These are phyloP conservation scores for Flaveria sonorensis DNA, from an alignment of 129 eudicot genomes.

Conservation along the genomic window DNA sequence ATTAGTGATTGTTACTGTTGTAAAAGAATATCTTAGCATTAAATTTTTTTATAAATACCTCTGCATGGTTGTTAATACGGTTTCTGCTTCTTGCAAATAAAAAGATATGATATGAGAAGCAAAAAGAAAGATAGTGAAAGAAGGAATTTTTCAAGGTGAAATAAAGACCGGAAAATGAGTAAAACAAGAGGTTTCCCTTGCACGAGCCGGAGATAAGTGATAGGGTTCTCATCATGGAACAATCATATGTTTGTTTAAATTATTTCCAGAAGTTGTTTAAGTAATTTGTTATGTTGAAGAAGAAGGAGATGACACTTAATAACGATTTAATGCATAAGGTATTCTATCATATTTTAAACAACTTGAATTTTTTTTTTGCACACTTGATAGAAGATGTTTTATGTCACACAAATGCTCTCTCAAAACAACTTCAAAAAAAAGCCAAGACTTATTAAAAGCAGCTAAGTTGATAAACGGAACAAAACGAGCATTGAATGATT, in stretches of 20 bases:
- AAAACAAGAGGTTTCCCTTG: not conserved
- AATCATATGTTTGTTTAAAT: not conserved
- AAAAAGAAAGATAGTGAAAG: not conserved
- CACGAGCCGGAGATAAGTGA: not conserved
- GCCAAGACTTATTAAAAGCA: not conserved
- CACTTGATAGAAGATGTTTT: not conserved
- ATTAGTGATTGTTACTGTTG: not conserved
- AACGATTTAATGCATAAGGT: not conserved
- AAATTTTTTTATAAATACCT: not conserved
- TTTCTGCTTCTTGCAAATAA: too few species aligned
- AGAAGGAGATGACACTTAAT: not conserved
- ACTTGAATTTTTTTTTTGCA: not conserved
- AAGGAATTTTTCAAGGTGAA: not conserved
- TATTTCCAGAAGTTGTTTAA: not conserved
- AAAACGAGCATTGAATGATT: too few species aligned
- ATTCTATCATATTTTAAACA: not conserved
- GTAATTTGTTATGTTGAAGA: not conserved
- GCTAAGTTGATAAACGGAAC: not conserved
- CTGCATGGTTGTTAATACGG: not conserved
- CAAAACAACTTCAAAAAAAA: not conserved
- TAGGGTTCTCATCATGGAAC: not conserved
- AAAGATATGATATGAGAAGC: not conserved
- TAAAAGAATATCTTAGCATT: not conserved
- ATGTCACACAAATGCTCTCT: not conserved
- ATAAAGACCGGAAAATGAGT: not conserved